Percentiles rank a stretch among this genome's conserved stretches.
These are phyloP conservation scores for Paraglomus brasilianum DNA, from an alignment of 192 early-diverging fungal genomes.

Conservation along the genomic window DNA sequence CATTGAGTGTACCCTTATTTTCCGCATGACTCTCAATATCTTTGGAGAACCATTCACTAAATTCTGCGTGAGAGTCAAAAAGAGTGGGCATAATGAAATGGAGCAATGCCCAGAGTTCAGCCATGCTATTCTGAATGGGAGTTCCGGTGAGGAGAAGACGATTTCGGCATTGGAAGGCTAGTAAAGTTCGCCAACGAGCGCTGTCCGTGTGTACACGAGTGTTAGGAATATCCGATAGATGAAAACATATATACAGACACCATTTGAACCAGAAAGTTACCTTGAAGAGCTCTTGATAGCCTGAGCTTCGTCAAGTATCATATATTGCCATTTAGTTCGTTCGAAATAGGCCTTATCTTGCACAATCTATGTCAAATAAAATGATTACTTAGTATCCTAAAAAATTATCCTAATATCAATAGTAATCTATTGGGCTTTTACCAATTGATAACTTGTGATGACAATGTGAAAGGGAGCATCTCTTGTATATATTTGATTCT, in stretches of 20 bases:
- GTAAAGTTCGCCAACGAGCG: slow-evolving; percentile 84
- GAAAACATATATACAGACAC: neutral
- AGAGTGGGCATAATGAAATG: slow-evolving; percentile 96
- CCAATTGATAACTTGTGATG: slow-evolving; percentile 88
- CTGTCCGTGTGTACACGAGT: slow-evolving; percentile 28
- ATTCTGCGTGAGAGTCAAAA: slow-evolving; percentile 91
- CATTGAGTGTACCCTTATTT: slow-evolving; percentile 75
- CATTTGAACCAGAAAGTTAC: neutral
- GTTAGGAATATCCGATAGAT: neutral
- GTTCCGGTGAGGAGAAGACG: slow-evolving; percentile 87
- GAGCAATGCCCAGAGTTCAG: slow-evolving; percentile 90
- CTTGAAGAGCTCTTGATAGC: slow-evolving; percentile 86
- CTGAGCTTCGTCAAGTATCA: slow-evolving; percentile 94
- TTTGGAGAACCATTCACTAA: slow-evolving; percentile 92
- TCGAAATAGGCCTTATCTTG: slow-evolving; percentile 80
- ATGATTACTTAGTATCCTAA: no score
- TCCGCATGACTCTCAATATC: slow-evolving; percentile 90
- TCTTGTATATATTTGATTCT: slow-evolving; percentile 64
- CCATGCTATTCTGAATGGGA: slow-evolving; percentile 93
- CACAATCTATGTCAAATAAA: slow-evolving; percentile 43
- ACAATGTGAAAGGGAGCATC: slow-evolving; percentile 86
- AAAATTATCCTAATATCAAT: no score
- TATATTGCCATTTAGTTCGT: slow-evolving; percentile 91
- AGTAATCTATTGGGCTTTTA: slow-evolving; percentile 22
- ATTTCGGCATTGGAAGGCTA: slow-evolving; percentile 83